Evolutionary conservation across 2,329 filamentous ascomycete species (phyloP).

Genomic region (Phialocephala subalpina): DNA sequence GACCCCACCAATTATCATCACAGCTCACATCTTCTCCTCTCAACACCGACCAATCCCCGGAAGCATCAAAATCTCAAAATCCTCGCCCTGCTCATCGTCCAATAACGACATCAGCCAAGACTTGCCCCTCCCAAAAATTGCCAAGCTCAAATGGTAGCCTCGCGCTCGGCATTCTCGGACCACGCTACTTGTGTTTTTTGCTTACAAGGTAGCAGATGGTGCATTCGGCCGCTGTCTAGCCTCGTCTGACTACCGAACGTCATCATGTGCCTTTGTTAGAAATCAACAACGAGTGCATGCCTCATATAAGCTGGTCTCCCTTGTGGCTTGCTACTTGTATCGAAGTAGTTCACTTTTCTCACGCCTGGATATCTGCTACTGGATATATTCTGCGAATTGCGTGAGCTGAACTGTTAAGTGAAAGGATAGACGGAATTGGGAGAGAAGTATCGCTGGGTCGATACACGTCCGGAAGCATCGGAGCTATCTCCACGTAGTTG

Average conservation of each 20-base stretch:
- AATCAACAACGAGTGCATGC: slow-evolving; percentile 14
- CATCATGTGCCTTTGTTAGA: slow-evolving; percentile 28
- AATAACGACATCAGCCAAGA: background rate
- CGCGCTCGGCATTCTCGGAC: slow-evolving; percentile 26
- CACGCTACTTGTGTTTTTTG: background rate
- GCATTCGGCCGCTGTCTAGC: slow-evolving; percentile 14
- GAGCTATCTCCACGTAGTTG: background rate
- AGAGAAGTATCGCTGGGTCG: slow-evolving; percentile 7
- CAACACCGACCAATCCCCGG: background rate
- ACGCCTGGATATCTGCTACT: too few species aligned
- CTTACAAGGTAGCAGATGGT: background rate
- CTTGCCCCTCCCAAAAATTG: background rate
- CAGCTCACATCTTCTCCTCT: background rate
- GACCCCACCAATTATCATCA: background rate
- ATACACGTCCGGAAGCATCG: slow-evolving; percentile 6
- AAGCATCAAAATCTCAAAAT: background rate
- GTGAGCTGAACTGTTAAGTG: background rate
- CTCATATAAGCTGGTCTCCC: background rate
- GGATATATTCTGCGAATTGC: background rate
- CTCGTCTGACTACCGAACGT: slow-evolving; percentile 25
- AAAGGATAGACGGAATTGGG: background rate
- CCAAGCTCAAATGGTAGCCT: slow-evolving; percentile 16
- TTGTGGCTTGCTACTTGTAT: background rate
- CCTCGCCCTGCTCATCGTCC: background rate
- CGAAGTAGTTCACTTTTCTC: too few species aligned